Conservation (phyloP, 192 early-diverging fungal genomes). For the Jimgerdemannia flammicorona region DNA sequence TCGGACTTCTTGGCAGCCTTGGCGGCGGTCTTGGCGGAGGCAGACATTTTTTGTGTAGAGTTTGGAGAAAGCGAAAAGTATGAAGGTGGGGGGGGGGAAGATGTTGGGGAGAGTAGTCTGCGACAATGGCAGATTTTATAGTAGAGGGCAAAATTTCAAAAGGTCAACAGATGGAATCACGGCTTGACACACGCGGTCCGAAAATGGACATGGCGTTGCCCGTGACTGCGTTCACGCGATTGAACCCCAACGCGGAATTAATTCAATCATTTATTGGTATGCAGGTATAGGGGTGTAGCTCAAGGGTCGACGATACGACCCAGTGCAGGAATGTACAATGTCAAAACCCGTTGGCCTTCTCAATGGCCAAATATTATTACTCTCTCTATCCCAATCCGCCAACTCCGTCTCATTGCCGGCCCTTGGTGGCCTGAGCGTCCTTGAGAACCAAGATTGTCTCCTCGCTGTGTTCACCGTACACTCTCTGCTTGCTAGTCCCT, state of each 20-base stretch:
- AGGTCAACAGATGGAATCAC: not conserved
- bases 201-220: slow-evolving; percentile 3
- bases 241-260: not conserved
- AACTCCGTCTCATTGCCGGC: too few relatives aligned
- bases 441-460: not conserved
- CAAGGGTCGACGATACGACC: too few relatives aligned
- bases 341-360: too few relatives aligned
- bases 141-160: not conserved
- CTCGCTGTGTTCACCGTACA: not conserved
- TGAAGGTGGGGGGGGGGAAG: not conserved
- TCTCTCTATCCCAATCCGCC: too few relatives aligned
- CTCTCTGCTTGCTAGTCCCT: not conserved
- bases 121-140: not conserved
- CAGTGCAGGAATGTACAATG: too few relatives aligned
- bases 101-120: not conserved
- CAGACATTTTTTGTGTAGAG: not conserved
- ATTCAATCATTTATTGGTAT: not conserved
- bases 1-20: slow-evolving; percentile 24
- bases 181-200: not conserved
- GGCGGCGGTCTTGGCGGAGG: slow-evolving; percentile 4
- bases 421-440: too few relatives aligned
- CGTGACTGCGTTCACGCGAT: not conserved
- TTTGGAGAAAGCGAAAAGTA: not conserved
- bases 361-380: too few relatives aligned
- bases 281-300: too few relatives aligned